Conservation (phyloP, 2,329 filamentous ascomycete species). For the Beauveria rudraprayagi region DNA sequence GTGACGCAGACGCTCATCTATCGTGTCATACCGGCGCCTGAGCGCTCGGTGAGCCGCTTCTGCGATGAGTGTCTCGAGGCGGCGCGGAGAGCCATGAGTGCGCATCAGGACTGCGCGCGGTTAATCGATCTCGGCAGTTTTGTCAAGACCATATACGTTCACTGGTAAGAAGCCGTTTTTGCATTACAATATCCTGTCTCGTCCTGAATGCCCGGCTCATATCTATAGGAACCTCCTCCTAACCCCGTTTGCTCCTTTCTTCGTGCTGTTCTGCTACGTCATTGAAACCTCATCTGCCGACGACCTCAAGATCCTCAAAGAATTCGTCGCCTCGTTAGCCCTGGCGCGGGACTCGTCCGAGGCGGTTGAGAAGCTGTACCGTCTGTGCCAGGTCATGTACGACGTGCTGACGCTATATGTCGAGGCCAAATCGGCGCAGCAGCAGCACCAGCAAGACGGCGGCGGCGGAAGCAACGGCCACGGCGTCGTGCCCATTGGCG, state of each 20-base stretch:
- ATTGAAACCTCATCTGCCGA: slow-evolving; percentile 44
- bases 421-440: slow-evolving; percentile 47
- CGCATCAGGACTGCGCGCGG: slow-evolving; percentile 38
- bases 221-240: slow-evolving; percentile 42
- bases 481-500: slow-evolving; percentile 39
- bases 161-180: slow-evolving; percentile 34
- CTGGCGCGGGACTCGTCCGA: slow-evolving; percentile 45
- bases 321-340: slow-evolving; percentile 49
- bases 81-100: slow-evolving; percentile 40
- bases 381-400: slow-evolving; percentile 53
- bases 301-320: slow-evolving; percentile 47
- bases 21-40: slow-evolving; percentile 40
- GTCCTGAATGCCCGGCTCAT: not conserved
- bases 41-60: slow-evolving; percentile 35
- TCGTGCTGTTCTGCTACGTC: slow-evolving; percentile 50
- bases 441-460: slow-evolving; percentile 29
- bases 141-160: slow-evolving; percentile 40
- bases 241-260: slow-evolving; percentile 51
- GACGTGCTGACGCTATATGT: slow-evolving; percentile 55
- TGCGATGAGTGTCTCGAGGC: slow-evolving; percentile 40
- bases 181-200: not conserved
- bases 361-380: slow-evolving; percentile 51
- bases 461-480: slow-evolving; percentile 15
- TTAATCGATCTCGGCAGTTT: slow-evolving; percentile 32
- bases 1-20: slow-evolving; percentile 44